Base-by-base conservation (phyloP, 2,329 filamentous ascomycete genomes). In the Juglanconis juglandina region DNA sequence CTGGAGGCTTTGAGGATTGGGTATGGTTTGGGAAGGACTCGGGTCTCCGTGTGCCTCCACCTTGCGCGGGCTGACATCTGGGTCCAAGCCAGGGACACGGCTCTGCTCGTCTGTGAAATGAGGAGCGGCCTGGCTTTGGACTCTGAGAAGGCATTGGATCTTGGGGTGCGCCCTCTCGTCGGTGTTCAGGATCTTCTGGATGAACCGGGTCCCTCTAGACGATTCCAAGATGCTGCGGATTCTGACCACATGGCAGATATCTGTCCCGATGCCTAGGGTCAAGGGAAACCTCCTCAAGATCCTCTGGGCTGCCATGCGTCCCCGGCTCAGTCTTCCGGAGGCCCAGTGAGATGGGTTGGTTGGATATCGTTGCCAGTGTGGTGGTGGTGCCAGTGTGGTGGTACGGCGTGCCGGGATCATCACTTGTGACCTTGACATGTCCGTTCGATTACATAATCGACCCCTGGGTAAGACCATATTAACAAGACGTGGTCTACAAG, bases 161-260 rank as follows among this genome's bases (percentile, higher is more conserved):
- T 63, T 63, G 3, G 55, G 58, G 34, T 63, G 61, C 11, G 24
- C 17, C 37, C 51, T 71, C 70, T 82, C 80, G 30, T 77, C 72
- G 0, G 72, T 68, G 4, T 77, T 72, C 32, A 86, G 71, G 54
- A 86, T 68, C 59, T 79, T 78, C 9, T 71, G 68, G 53, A 85
- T 69, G 66, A 86, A 84, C 35, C 76, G 76, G 5, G 64, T 56
- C 1, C 75, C 77, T 44, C 71, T 70, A 8, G 75, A 70, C 33
- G 76, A 71, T 17, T 70, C 72, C 56, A 94, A 72, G 55, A 92
- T 77, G 24, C 73, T 71, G 63, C 78, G 75, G 61, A 96, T 85
- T 58, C 92, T 86, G 0, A 80, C 74, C 60, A 92, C 82, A 60
- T 81, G 81, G 72, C 90, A 92, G 59, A 96, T 88, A 71, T 96